A percentile compares a stretch with the other conserved stretches of the same genome.
These are phyloP conservation scores for Neonectria coccinea DNA, from an alignment of 2,329 filamentous ascomycete species.

Conservation along the genomic window DNA sequence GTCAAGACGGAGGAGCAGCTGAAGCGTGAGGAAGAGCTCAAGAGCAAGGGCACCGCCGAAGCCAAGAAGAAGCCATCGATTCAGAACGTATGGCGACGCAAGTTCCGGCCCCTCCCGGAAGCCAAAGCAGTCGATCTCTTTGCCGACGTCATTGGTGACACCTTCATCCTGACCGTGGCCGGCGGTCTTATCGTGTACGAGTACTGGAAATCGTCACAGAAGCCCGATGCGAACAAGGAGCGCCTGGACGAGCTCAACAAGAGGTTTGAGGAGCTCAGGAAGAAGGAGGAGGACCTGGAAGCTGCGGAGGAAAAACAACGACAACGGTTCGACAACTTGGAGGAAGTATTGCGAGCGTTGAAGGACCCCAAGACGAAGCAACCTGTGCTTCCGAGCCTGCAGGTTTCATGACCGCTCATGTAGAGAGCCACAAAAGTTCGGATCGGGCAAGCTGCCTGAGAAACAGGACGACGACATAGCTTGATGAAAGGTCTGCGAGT, in stretches of 20 bases:
- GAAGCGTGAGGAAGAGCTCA: slow-evolving; percentile 63
- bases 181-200: slow-evolving; percentile 70
- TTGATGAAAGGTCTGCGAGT: background rate
- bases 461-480: background rate
- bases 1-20: slow-evolving; percentile 73
- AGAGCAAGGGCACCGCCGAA: slow-evolving; percentile 52
- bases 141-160: slow-evolving; percentile 73
- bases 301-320: slow-evolving; percentile 58
- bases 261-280: slow-evolving; percentile 62
- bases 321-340: slow-evolving; percentile 64
- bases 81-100: slow-evolving; percentile 70
- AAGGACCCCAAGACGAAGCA: slow-evolving; percentile 69
- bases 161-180: slow-evolving; percentile 72
- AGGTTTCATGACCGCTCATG: slow-evolving; percentile 31
- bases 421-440: background rate
- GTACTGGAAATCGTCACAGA: slow-evolving; percentile 68
- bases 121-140: slow-evolving; percentile 75
- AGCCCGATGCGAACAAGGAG: slow-evolving; percentile 69
- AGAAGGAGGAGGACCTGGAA: slow-evolving; percentile 63
- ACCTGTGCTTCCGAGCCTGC: slow-evolving; percentile 60
- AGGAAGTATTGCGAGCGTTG: slow-evolving; percentile 63
- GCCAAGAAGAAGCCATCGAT: slow-evolving; percentile 48
- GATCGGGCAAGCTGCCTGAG: background rate
- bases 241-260: slow-evolving; percentile 63
- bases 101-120: slow-evolving; percentile 73